phyloP scores from a whole-genome alignment of 352 stramenopile genomes.

The Thraustochytrium sp. region DNA sequence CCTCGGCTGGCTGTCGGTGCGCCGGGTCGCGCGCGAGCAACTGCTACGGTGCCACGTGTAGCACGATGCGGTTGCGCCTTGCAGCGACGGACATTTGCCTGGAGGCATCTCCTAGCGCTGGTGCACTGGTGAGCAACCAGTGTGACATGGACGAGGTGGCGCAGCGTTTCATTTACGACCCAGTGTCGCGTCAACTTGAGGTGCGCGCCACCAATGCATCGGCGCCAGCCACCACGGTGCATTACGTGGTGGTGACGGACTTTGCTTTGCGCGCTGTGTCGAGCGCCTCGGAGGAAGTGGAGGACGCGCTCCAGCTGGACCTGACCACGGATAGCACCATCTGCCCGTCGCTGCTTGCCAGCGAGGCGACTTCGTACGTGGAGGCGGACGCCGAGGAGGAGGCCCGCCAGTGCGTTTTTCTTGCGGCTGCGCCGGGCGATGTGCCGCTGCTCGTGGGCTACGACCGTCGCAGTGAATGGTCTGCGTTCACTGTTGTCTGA shows the following conservation, averaged over 20 bases:
- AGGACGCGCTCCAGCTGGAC: background rate
- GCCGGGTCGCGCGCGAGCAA: background rate
- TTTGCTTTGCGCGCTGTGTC: background rate
- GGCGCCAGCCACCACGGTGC: background rate
- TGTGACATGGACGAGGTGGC: background rate
- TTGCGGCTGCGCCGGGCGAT: background rate
- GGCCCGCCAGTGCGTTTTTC: background rate
- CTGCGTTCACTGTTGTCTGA: background rate
- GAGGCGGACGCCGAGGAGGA: background rate
- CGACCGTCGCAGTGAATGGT: background rate
- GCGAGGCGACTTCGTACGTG: background rate
- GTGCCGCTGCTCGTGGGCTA: background rate
- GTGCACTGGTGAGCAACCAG: background rate
- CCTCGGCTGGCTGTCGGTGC: background rate
- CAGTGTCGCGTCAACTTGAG: background rate
- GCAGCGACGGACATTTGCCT: conserved; percentile 12
- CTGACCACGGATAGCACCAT: background rate
- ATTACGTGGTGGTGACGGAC: background rate
- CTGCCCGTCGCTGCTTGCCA: background rate
- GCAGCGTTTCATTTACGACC: conserved; percentile 1
- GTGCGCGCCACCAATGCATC: background rate
- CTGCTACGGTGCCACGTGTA: background rate
- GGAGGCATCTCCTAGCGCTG: background rate
- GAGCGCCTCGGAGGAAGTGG: background rate
- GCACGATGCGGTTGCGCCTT: background rate